Conservation (phyloP, 371 early-diverging fungal species). For the Blakeslea trispora region DNA sequence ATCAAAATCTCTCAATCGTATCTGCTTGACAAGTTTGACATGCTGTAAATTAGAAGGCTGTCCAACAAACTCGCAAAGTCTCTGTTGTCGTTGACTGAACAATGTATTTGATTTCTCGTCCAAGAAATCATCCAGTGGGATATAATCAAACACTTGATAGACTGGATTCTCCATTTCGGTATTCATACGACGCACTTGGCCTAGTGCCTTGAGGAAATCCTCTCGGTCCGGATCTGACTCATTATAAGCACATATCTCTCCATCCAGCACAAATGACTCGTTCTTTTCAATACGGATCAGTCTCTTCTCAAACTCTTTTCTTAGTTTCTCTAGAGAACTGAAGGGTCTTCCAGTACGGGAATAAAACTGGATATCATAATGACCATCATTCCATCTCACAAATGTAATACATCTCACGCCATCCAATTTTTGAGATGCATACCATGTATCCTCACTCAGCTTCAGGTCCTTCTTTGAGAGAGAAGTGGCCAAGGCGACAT, state of each 20-base stretch:
- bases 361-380: constrained; percentile 34
- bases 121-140: constrained; percentile 38
- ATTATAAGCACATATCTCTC: constrained; percentile 56
- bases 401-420: constrained; percentile 58
- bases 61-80: constrained; percentile 22
- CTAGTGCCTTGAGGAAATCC: constrained; percentile 31
- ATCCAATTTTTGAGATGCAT: constrained; percentile 61
- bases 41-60: constrained; percentile 3
- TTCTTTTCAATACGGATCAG: constrained; percentile 6
- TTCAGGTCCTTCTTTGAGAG: constrained; percentile 2
- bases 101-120: constrained; percentile 27
- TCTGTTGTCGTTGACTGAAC: constrained; percentile 37
- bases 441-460: constrained; percentile 33
- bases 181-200: constrained; percentile 35
- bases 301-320: constrained; percentile 30
- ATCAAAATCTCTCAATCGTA: constrained; percentile 20
- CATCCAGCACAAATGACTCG: constrained; percentile 49
- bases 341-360: constrained; percentile 56
- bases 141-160: constrained; percentile 60
- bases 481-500: constrained; percentile 46
- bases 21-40: constrained; percentile 42
- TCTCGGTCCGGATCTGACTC: constrained; percentile 19
- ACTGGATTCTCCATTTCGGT: constrained; percentile 39
- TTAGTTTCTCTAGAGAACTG: constrained; percentile 36
- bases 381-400: constrained; percentile 8